Conservation (phyloP, 805 yeast genomes). For the Starmerella ratchasimensis region DNA sequence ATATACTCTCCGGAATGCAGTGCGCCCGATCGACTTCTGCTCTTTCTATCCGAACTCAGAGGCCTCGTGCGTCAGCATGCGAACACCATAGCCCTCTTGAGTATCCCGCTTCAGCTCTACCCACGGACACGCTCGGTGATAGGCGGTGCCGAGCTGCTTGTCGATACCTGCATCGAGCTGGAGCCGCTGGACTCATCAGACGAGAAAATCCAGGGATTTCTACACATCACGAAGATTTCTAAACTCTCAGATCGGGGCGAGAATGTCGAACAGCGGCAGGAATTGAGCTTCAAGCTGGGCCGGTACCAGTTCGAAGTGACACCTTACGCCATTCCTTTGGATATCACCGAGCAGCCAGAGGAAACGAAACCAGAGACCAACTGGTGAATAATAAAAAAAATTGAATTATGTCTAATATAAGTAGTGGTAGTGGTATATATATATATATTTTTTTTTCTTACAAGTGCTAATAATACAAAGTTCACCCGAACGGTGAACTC, state of each 20-base stretch:
- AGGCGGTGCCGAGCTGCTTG: constrained; percentile 41
- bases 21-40: constrained; percentile 36
- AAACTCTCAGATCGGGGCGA: constrained; percentile 59
- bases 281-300: constrained; percentile 77
- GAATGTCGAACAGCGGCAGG: constrained; percentile 62
- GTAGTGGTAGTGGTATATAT: too few relatives aligned
- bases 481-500: too few relatives aligned
- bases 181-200: constrained; percentile 67
- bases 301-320: constrained; percentile 72
- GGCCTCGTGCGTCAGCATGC: constrained; percentile 38
- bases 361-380: not conserved
- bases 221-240: constrained; percentile 63
- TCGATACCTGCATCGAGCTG: constrained; percentile 57
- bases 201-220: constrained; percentile 41
- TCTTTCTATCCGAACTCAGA: constrained; percentile 45
- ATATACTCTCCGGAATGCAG: constrained; percentile 43
- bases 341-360: constrained; percentile 52
- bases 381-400: not conserved
- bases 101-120: constrained; percentile 53
- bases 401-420: not conserved
- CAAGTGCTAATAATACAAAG: too few relatives aligned
- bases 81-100: constrained; percentile 38
- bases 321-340: constrained; percentile 96
- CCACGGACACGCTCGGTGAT: constrained; percentile 39
- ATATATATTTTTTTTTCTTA: too few relatives aligned